Base-by-base conservation (phyloP, 1,139 yeast species). In the Kurtzmaniella natalensis region DNA sequence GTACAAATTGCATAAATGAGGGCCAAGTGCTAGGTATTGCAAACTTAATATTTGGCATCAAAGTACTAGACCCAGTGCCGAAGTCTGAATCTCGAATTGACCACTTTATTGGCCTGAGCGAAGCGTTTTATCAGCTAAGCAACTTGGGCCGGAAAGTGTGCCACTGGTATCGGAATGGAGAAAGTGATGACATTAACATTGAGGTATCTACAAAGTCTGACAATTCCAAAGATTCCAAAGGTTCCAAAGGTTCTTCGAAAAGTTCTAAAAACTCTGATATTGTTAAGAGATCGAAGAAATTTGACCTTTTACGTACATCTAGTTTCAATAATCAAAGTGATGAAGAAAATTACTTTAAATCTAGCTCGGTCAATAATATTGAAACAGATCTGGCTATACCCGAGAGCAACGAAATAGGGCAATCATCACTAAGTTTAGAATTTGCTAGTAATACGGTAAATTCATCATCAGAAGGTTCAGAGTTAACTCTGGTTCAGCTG, bases 21-120 rank as follows among this genome's bases (percentile, higher is more conserved):
- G 59, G 62, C 3, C 94, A 86, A 41, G 95, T 92, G 0, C 50
- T 63, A 0, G 71, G 71, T 10, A 57, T 89, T 10, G 80, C 82
- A 0, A 64, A 70, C n/a, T 55, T 76, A 24, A 72, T 89, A 42
- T 42, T 81, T 15, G 63, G 59, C 23, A 54, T 65, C 22, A 72
- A 71, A 0, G 59, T 84, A 7, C 60, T 88, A 8, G 57, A 54
- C 31, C 74, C 76, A 0, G 60, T 70, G 7, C 31, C 36, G 2
- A 26, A 31, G 10, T 46, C 48, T 4, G 28, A 17, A 3, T 30
- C 51, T 2, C 29, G 28, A 10, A 18, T 19, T 7, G 35, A 28
- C 3, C 27, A 28, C 5, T 52, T 57, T 32, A 25, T 28, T 3
- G 34, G 39, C 10, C 41, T 40, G 13, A 38, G 59, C 19, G 47